Conservation (phyloP, 495 filamentous ascomycete species). For the Viridothelium virens region DNA sequence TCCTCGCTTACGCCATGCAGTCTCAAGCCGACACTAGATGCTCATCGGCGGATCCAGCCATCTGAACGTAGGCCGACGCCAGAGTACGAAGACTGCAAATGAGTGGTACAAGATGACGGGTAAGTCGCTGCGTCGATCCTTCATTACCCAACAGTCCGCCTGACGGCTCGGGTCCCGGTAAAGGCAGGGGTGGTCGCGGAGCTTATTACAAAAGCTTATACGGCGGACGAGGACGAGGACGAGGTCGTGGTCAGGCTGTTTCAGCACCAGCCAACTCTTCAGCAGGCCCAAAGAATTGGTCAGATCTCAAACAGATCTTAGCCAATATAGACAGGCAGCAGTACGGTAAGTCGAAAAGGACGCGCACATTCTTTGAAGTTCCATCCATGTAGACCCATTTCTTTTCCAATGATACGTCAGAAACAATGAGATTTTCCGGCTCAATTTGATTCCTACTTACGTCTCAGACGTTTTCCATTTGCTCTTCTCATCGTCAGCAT, state of each 20-base stretch:
- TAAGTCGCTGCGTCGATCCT: background rate
- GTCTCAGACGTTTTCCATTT: background rate
- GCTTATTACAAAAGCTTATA: constrained; percentile 22
- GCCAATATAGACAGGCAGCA: constrained; percentile 15
- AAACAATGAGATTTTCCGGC: too few species aligned
- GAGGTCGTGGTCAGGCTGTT: background rate
- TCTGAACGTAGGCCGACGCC: background rate
- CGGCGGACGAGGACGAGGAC: constrained; percentile 15
- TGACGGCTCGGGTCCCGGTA: background rate
- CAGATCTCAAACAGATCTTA: constrained; percentile 14
- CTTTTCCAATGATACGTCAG: background rate
- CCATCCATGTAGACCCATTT: background rate
- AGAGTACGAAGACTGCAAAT: background rate
- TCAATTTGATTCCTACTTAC: too few species aligned
- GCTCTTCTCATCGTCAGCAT: background rate
- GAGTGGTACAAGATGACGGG: background rate
- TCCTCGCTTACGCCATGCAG: too few species aligned
- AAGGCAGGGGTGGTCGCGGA: constrained; percentile 20
- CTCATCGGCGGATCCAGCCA: too few species aligned
- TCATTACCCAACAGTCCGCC: constrained; percentile 5
- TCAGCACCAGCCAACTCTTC: background rate
- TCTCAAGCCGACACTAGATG: too few species aligned
- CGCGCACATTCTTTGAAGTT: too few species aligned
- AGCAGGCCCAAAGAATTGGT: constrained; percentile 10
- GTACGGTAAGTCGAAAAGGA: constrained; percentile 17